A percentile compares a stretch with the other conserved stretches of the same genome.
These are phyloP conservation scores for Gloeopeniophorella convolvens DNA, from an alignment of 768 basidiomycete species.

Conservation along the genomic window DNA sequence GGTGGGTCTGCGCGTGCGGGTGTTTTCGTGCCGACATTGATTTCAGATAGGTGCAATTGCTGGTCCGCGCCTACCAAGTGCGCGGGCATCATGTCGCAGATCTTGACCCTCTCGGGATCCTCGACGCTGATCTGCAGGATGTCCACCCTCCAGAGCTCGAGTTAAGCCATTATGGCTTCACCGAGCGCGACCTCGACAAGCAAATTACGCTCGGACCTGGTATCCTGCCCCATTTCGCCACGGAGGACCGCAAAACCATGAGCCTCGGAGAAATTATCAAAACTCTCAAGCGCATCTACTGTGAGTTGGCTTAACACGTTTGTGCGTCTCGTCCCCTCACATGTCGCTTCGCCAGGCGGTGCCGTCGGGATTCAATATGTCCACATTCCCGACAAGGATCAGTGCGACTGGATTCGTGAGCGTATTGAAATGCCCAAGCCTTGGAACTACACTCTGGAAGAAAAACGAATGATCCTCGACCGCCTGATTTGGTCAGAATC, in stretches of 20 bases:
- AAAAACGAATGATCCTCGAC: conserved; percentile 98
- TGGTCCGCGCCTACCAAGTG: conserved; percentile 98
- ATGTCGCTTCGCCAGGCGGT: conserved; percentile 48
- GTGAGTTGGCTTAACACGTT: conserved; percentile 41
- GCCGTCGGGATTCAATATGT: conserved; percentile 86
- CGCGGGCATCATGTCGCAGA: conserved; percentile 96
- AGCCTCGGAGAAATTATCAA: conserved; percentile 87
- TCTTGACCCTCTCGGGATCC: conserved; percentile 91
- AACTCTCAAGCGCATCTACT: conserved; percentile 88
- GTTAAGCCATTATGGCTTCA: conserved; percentile 91
- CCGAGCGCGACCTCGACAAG: conserved; percentile 89
- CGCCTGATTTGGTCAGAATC: conserved; percentile 99
- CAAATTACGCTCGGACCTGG: conserved; percentile 93
- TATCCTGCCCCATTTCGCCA: conserved; percentile 92
- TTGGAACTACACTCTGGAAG: conserved; percentile 96
- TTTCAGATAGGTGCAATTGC: conserved; percentile 75
- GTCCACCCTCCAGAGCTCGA: conserved; percentile 83
- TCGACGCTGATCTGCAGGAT: conserved; percentile 79
- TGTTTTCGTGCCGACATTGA: conserved; percentile 2
- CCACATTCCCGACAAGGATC: conserved; percentile 96
- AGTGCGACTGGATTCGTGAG: conserved; percentile 99
- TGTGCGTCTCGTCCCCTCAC: background rate
- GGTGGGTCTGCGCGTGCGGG: conserved; percentile 37
- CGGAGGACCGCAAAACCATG: conserved; percentile 81
- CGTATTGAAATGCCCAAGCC: conserved; percentile 93